Evolutionary conservation across 2,329 filamentous ascomycete species (phyloP), one percentile per base, ranked within the genome.

Genomic region (Pyricularia grisea): DNA sequence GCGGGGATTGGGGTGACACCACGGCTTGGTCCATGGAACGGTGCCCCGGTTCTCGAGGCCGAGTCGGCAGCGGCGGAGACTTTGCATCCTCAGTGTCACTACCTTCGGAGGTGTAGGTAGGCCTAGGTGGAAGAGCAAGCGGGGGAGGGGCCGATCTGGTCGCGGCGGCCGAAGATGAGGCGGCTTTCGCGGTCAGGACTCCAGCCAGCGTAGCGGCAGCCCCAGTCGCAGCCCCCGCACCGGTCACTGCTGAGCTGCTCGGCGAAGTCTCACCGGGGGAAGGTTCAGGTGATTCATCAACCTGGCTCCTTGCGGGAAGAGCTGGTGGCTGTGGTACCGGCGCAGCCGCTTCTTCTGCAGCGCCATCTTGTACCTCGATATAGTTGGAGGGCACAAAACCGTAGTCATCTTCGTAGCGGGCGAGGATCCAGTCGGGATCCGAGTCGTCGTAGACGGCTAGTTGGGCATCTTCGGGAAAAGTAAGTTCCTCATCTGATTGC

Each of bases 381-480:
- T 99, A 99, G 79, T 98, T 99, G 70, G 94, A 88, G 3, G 95
- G 95, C 68, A 92, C 95, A 79, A 99, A 99, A 66, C 95, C 95
- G 81, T 89, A 99, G 73, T 97, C 93, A 68, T 87, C 88, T 73
- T 93, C 89, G 64, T 90, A 82, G 23, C 94, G 94, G 33, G 97
- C 94, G 67, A 99, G 83, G 71, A 95, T 97, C 95, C 95, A 99
- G 80, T 99, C 95, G 17, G 93, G 92, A 78, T 99, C 95, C 5
- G 93, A 91, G 11, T 86, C 90, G 79, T 99, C 95, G 80, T 92
- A 98, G 66, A 99, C 92, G 71, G 91, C 84, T 66, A 99, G 85
- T 64, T 88, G 81, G 60, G 91, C 89, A 77, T 97, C 94, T 81
- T 99, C 95, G 66, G 92, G 87, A 77, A 99, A 98, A 28, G 94